phyloP scores from a whole-genome alignment of 2,329 filamentous ascomycete species.

The Sclerotinia spermophila region DNA sequence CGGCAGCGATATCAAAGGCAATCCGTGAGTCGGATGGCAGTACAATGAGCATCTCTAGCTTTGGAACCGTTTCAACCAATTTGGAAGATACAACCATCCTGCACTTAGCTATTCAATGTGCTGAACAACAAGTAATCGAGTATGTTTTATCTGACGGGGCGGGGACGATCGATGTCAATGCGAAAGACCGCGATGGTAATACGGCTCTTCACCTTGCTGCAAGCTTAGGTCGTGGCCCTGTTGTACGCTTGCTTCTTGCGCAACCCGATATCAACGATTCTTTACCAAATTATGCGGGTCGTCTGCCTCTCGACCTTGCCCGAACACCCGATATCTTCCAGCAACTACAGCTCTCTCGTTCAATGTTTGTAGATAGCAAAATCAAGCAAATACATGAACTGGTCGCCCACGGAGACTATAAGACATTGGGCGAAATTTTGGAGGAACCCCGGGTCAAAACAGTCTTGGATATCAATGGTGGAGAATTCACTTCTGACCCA shows the following conservation, averaged over 20 bases:
- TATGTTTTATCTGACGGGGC: slow-evolving; percentile 80
- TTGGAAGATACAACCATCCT: slow-evolving; percentile 85
- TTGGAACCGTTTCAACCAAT: slow-evolving; percentile 37
- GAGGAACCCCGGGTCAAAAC: slow-evolving; percentile 83
- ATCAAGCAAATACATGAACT: slow-evolving; percentile 80
- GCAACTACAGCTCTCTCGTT: slow-evolving; percentile 83
- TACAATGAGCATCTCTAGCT: slow-evolving; percentile 45
- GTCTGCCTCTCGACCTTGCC: slow-evolving; percentile 82
- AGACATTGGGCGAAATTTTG: slow-evolving; percentile 71
- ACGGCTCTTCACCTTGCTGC: slow-evolving; percentile 88
- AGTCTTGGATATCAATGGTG: slow-evolving; percentile 85
- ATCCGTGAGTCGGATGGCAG: slow-evolving; percentile 59
- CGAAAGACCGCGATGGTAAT: slow-evolving; percentile 89
- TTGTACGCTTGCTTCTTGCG: slow-evolving; percentile 81
- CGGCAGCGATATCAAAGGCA: slow-evolving; percentile 80
- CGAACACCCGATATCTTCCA: slow-evolving; percentile 95
- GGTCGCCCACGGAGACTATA: slow-evolving; percentile 70
- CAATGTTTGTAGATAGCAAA: slow-evolving; percentile 83
- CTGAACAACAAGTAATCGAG: slow-evolving; percentile 87
- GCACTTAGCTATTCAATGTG: slow-evolving; percentile 92
- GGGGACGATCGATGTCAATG: slow-evolving; percentile 74
- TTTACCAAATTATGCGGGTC: slow-evolving; percentile 77
- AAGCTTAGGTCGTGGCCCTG: slow-evolving; percentile 70
- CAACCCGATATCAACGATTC: slow-evolving; percentile 85
- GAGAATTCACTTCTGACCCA: slow-evolving; percentile 80